Base-by-base conservation (phyloP, 306 rosid species). In the Alnus glutinosa region DNA sequence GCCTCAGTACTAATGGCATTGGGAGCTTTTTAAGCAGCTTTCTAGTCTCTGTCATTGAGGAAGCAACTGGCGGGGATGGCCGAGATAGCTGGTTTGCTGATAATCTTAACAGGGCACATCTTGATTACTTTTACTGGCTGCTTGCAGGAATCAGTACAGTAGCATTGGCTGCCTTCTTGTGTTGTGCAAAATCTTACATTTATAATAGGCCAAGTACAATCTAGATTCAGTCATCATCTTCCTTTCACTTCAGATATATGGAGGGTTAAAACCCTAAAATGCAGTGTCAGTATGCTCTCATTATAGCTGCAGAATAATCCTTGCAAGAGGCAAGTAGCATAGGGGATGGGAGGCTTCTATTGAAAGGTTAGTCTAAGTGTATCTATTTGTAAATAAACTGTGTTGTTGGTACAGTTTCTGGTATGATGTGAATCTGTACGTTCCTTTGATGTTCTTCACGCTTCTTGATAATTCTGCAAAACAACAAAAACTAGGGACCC, bases 41-140 rank as follows among this genome's bases (percentile, higher is more conserved):
- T 73, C 82, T 93, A 2, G 73, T 93, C 77, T 87, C 91, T 12
- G 9, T 54, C 42, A 86, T 90, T 4, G 83, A 86, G 42, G 47
- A 72, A 0, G 34, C 70, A 42, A 89, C 87, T 0, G 36, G 89
- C 50, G 82, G 72, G 13, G 78, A 70, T 73, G 91, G 86, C 3
- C 62, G 32, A 1, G 50, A 76, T 37, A 81, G 92, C 66, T 93
- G 98, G 98, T 88, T 93, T 67, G 55, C 86, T 3, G 78, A 74
- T 64, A 89, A 91, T 82, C 89, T 93, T 0, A 93, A 93, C 75
- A 80, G 67, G 62, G 93, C 89, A 7, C 97, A 89, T 88, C 83
- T 93, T 70, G 97, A 93, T 80, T 93, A 84, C 86, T 93, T 89
- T 71, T 91, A 93, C 70, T 86, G 84, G 84, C 52, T 91, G 6